Base-by-base conservation (phyloP, 768 basidiomycete genomes). In the Macrocybe gigantea region DNA sequence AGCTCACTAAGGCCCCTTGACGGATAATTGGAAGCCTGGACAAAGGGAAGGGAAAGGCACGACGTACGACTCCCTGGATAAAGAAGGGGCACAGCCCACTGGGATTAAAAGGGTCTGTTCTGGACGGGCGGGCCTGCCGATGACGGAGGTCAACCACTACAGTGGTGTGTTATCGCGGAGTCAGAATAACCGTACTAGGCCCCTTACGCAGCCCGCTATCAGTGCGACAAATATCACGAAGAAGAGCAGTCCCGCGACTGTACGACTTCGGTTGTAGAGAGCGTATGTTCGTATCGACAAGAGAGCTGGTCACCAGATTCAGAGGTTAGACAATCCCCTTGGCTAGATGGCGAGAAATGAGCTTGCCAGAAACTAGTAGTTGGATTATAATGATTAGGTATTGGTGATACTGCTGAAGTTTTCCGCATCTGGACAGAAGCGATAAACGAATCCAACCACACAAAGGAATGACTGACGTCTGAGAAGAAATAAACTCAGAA, bases 251-350 rank as follows among this genome's bases (percentile, higher is more conserved):
- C 47, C 54, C 8, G 72, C 55, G 32, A 73, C 59, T 7, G 38
- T 50, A 12, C 55, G 55, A 30, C 54, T 68, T 7, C 67, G 63
- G n/a, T 63, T 63, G 47, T 71, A 75, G 5, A 75, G 55, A 6
- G 74, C 74, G 46, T 70, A 70, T 40, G 66, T 71, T 7, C 74
- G 66, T 61, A 74, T 71, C 5, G 70, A 67, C 41, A 73, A 58
- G 36, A 66, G 53, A 13, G 50, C 66, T 64, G 40, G 7, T 22
- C 22, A 22, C 22, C 22, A 22, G 22, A 22, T 22, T 22, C 22
- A 22, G 22, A 22, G 22, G 22, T 22, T 22, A 22, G 22, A 22
- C 22, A 22, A 22, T 22, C 22, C 22, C 22, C 22, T 22, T 22
- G 22, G 22, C 22, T 22, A 22, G 22, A 22, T 22, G 22, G 4